These are phyloP conservation scores for Clavispora santaluciae DNA, from an alignment of 805 yeast species.

Conservation along the genomic window DNA sequence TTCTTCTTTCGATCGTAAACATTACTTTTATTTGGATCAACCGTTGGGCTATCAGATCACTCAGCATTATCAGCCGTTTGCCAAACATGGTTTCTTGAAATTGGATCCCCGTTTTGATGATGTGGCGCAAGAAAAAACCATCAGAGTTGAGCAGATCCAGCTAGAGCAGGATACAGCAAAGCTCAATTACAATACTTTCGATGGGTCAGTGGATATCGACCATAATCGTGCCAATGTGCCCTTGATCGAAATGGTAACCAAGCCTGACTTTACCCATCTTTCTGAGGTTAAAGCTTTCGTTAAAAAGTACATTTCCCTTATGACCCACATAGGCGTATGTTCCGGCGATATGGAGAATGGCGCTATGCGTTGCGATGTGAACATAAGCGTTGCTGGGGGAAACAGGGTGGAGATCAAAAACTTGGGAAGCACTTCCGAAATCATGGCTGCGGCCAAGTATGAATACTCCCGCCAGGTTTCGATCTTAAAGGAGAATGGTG, in stretches of 20 bases:
- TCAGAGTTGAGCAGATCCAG: slow-evolving; percentile 75
- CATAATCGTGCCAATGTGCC: slow-evolving; percentile 83
- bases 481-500: slow-evolving; percentile 33
- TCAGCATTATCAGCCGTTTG: slow-evolving; percentile 78
- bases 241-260: slow-evolving; percentile 84
- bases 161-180: slow-evolving; percentile 95
- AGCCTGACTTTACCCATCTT: slow-evolving; percentile 72
- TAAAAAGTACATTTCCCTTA: slow-evolving; percentile 69
- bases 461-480: slow-evolving; percentile 70
- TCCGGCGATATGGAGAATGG: slow-evolving; percentile 93
- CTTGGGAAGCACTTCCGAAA: slow-evolving; percentile 77
- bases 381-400: slow-evolving; percentile 71
- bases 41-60: slow-evolving; percentile 96
- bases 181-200: slow-evolving; percentile 48
- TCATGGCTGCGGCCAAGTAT: slow-evolving; percentile 64
- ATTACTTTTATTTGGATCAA: slow-evolving; percentile 94
- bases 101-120: slow-evolving; percentile 52
- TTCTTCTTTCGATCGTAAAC: slow-evolving; percentile 87
- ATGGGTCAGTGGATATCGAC: slow-evolving; percentile 52
- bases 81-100: slow-evolving; percentile 56
- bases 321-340: slow-evolving; percentile 67
- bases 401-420: slow-evolving; percentile 86
- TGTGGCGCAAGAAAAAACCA: slow-evolving; percentile 35
- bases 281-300: slow-evolving; percentile 73
- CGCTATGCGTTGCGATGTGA: slow-evolving; percentile 92